Conservation (phyloP, 1,139 yeast species). For the Suhomyces choctaworum region DNA sequence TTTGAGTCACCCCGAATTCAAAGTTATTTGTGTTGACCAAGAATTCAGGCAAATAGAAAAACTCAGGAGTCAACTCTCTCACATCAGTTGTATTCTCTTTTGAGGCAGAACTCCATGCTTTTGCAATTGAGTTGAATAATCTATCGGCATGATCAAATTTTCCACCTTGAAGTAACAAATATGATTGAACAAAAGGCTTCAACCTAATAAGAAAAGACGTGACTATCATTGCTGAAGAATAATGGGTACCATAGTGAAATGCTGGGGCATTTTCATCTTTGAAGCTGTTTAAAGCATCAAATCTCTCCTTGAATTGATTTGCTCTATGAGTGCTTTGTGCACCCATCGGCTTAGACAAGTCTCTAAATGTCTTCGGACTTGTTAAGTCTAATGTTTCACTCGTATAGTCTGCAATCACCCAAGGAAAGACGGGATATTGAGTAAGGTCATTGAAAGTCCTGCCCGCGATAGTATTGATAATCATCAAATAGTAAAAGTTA, state of each 20-base stretch:
- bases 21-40: slow-evolving; percentile 61
- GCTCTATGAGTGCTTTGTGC: slow-evolving; percentile 68
- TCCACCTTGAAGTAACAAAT: slow-evolving; percentile 77
- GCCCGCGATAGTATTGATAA: slow-evolving; percentile 80
- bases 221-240: slow-evolving; percentile 90
- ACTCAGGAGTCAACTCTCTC: slow-evolving; percentile 82
- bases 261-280: slow-evolving; percentile 59
- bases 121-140: slow-evolving; percentile 65
- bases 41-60: slow-evolving; percentile 77
- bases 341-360: slow-evolving; percentile 86
- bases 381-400: slow-evolving; percentile 63
- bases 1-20: slow-evolving; percentile 68
- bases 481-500: slow-evolving; percentile 76
- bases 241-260: slow-evolving; percentile 89
- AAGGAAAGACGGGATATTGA: slow-evolving; percentile 87
- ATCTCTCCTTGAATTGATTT: slow-evolving; percentile 63
- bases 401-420: slow-evolving; percentile 81
- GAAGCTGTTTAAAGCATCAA: slow-evolving; percentile 61
- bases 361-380: slow-evolving; percentile 64
- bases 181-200: slow-evolving; percentile 78
- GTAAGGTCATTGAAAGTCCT: slow-evolving; percentile 84
- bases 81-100: slow-evolving; percentile 82
- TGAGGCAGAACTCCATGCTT: slow-evolving; percentile 80
- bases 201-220: slow-evolving; percentile 73
- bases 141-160: slow-evolving; percentile 86